These are phyloP conservation scores for Ilex aquifolium DNA, from an alignment of 257 asterid species.

Conservation along the genomic window DNA sequence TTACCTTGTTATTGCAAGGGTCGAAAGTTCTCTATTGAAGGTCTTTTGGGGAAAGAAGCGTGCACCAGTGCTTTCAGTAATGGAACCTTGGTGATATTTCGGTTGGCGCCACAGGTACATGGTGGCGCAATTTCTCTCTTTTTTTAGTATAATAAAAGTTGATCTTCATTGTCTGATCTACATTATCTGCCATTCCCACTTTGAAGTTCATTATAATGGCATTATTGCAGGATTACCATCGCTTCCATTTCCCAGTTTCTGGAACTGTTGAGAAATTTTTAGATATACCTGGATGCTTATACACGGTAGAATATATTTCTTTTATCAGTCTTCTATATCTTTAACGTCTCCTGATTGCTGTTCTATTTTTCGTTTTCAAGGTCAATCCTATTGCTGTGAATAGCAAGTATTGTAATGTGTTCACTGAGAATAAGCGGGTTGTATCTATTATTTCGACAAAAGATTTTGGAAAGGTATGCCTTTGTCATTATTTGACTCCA, in stretches of 20 bases:
- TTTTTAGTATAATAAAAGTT: neutral
- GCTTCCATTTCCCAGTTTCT: constrained; percentile 91
- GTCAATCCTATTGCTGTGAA: constrained; percentile 99
- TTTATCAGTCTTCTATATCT: constrained; percentile 2
- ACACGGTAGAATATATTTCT: constrained; percentile 54
- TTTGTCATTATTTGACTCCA: constrained; percentile 8
- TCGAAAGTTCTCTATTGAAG: constrained; percentile 78
- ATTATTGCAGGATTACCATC: constrained; percentile 86
- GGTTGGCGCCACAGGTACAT: constrained; percentile 97
- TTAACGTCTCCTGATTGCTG: constrained; percentile 4
- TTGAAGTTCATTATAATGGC: constrained; percentile 4
- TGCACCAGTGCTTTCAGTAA: constrained; percentile 51
- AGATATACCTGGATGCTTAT: constrained; percentile 86
- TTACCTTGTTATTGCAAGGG: constrained; percentile 44
- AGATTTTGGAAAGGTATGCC: constrained; percentile 92
- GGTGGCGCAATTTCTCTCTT: constrained; percentile 8
- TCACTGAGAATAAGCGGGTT: constrained; percentile 93
- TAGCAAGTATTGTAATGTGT: constrained; percentile 97
- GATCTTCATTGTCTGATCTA: neutral
- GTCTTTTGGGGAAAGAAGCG: constrained; percentile 81
- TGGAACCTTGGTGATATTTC: constrained; percentile 88
- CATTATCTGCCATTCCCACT: neutral
- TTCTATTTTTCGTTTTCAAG: constrained; percentile 35
- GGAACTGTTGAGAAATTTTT: constrained; percentile 81
- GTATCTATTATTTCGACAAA: constrained; percentile 71